Evolutionary conservation across 768 basidiomycete genomes (phyloP).

Genomic region (Dentipellis sp.): DNA sequence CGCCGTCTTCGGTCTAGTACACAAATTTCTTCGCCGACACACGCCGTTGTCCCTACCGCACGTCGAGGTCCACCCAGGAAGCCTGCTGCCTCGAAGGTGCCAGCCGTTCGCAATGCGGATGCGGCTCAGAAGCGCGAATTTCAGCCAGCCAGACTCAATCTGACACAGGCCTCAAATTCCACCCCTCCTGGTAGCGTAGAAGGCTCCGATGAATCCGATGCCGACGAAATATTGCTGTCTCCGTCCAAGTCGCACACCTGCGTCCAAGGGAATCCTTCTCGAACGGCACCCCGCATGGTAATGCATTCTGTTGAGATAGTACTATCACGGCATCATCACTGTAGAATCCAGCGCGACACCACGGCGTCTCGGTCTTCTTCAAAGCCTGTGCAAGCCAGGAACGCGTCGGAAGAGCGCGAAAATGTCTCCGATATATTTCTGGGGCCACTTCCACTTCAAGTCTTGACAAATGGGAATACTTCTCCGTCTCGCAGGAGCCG

Average conservation of each 20-base stretch:
- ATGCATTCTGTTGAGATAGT: slow-evolving; percentile 19
- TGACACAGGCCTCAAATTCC: no score
- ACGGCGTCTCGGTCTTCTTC: no score
- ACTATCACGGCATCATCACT: slow-evolving; percentile 12
- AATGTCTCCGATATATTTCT: neutral
- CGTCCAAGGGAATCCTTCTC: neutral
- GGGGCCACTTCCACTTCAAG: neutral
- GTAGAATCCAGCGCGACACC: neutral
- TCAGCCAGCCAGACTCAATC: neutral
- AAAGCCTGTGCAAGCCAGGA: no score
- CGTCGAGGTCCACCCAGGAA: neutral
- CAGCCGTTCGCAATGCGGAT: neutral
- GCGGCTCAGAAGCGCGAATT: neutral
- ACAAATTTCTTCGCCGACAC: slow-evolving; percentile 1
- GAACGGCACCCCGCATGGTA: slow-evolving; percentile 12
- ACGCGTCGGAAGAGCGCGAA: no score
- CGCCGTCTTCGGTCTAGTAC: slow-evolving; percentile 14
- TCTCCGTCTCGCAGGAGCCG: neutral
- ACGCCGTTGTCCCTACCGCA: neutral
- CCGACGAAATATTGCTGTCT: slow-evolving; percentile 10
- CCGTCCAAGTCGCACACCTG: slow-evolving; percentile 1
- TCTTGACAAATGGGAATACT: neutral
- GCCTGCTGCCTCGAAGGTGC: no score
- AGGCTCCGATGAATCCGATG: slow-evolving; percentile 1
- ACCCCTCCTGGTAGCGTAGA: no score